A percentile compares a stretch with the other conserved stretches of the same genome.
These are phyloP conservation scores for Picochlorum sp. DNA, from an alignment of 139 green algal species.

Conservation along the genomic window DNA sequence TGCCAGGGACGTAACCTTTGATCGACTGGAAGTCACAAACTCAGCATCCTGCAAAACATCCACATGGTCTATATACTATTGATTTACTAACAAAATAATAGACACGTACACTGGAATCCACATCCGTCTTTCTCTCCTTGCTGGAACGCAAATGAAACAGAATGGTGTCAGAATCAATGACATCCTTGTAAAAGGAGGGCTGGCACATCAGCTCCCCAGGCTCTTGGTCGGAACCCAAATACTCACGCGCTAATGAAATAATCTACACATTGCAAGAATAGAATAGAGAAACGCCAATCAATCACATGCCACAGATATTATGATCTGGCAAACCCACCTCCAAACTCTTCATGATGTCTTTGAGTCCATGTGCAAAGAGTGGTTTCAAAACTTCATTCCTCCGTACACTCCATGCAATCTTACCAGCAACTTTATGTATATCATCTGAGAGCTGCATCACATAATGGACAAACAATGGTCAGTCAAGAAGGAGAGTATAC, in stretches of 20 bases:
- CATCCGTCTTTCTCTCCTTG: too few relatives aligned
- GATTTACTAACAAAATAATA: too few relatives aligned
- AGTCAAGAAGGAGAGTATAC: too few relatives aligned
- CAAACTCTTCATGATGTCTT: slow-evolving; percentile 24
- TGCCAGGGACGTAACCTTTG: slow-evolving; percentile 21
- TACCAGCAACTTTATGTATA: slow-evolving; percentile 3
- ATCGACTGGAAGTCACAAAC: slow-evolving; percentile 20
- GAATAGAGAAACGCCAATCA: background rate
- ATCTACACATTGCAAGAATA: background rate
- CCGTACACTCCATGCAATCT: slow-evolving; percentile 33
- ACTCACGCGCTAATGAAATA: too few relatives aligned
- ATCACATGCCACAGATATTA: too few relatives aligned
- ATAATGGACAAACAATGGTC: too few relatives aligned
- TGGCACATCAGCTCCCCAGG: too few relatives aligned
- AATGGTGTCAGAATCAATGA: too few relatives aligned
- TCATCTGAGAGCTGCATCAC: too few relatives aligned
- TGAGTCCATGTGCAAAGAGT: slow-evolving; percentile 20
- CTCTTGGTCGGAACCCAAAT: too few relatives aligned
- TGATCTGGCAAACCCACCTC: background rate
- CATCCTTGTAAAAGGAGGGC: too few relatives aligned
- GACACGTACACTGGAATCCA: background rate
- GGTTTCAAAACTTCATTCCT: slow-evolving; percentile 21
- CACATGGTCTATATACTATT: background rate
- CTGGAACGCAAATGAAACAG: too few relatives aligned
- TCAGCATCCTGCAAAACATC: slow-evolving; percentile 9